Conservation (phyloP, 140 eudicot species). For the Flaveria floridana region DNA sequence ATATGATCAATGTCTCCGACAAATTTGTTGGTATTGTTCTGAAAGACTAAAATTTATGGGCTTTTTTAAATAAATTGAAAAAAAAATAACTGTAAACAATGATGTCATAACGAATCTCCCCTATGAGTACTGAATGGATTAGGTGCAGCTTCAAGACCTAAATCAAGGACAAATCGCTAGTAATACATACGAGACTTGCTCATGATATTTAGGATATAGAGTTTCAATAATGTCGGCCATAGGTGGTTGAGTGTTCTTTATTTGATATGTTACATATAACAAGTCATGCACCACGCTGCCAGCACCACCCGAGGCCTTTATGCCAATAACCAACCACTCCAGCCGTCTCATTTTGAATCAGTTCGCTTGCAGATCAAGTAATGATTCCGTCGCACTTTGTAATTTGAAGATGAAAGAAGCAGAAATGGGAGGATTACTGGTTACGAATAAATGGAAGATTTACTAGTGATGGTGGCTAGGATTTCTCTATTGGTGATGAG, state of each 20-base stretch:
- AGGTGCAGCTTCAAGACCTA: neutral
- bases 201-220: neutral
- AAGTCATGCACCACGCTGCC: too few relatives aligned
- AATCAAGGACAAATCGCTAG: neutral
- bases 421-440: too few relatives aligned
- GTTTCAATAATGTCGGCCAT: neutral
- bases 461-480: too few relatives aligned
- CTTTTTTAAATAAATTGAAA: neutral
- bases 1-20: constrained; percentile 31
- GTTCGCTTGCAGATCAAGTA: too few relatives aligned
- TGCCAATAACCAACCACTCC: too few relatives aligned
- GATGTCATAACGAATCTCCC: neutral
- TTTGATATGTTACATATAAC: neutral
- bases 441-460: too few relatives aligned
- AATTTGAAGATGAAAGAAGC: too few relatives aligned
- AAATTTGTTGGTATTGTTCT: neutral
- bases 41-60: neutral
- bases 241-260: neutral
- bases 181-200: neutral
- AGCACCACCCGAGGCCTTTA: too few relatives aligned
- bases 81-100: neutral
- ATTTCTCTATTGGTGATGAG: too few relatives aligned
- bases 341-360: too few relatives aligned
- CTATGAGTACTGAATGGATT: neutral
- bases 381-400: too few relatives aligned